Evolutionary conservation across 352 stramenopile species (phyloP), one percentile per base, ranked within the genome.

Genomic region (Aphanomyces stellatus): DNA sequence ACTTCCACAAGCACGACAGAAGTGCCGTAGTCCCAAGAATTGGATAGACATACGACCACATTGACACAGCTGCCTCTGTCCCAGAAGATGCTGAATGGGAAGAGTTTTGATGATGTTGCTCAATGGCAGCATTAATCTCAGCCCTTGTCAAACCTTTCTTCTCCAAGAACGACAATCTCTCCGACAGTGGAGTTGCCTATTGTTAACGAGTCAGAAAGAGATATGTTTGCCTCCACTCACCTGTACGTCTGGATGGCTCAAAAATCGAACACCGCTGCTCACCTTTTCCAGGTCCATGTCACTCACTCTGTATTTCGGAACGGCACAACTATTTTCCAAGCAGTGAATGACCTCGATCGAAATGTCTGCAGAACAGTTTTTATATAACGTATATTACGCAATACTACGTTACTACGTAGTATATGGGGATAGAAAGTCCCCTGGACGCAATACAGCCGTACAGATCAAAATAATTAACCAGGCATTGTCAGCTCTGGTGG

Each of bases 101-200:
- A 24, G 51, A 19, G 24, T 13, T 51, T 35, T 74, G 82, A 43
- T 89, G 74, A 55, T 82, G 72, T 27, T 78, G 74, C 57, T 93
- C 82, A 19, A 93, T 87, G 22, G 84, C 77, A 67, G 88, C 76
- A 64, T 91, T 82, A 48, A 91, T 91, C 71, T 89, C 84, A 55
- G 90, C 76, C 51, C 89, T 88, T 11, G 76, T 88, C 78, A 93
- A 77, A 3, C 84, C 84, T 69, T 93, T 93, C 43, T 85, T 78
- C 70, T 91, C 84, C 31, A 93, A 69, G 66, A 93, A 93, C 11
- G 74, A 80, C 60, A 91, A 77, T 37, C 84, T 82, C 69, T 93
- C 82, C 0, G 82, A 88, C 51, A 93, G 68, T 31, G 84, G 84
- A 64, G 84, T 91, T 8, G 80, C 76, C 76, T 82, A 27, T 11